Evolutionary conservation across 192 early-diverging fungal genomes (phyloP).

Genomic region (Phlyctochytrium bullatum): DNA sequence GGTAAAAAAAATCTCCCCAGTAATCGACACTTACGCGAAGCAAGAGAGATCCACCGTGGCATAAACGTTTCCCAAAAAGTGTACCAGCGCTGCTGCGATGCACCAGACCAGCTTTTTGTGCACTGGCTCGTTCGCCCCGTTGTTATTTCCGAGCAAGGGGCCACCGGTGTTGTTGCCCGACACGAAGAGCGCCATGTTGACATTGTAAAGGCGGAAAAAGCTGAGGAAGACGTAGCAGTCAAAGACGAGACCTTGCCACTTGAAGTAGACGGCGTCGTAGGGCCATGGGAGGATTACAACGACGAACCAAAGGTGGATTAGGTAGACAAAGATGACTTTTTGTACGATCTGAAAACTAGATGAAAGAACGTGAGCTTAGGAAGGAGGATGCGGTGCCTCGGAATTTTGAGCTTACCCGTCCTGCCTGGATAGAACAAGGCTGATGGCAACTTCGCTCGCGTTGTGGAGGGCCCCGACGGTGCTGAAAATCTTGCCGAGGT

Average conservation of each 20-base stretch:
- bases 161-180: background rate
- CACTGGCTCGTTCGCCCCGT: background rate
- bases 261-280: background rate
- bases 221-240: background rate
- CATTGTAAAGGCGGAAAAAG: background rate
- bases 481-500: background rate
- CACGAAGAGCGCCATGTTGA: background rate
- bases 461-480: background rate
- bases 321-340: background rate
- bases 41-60: background rate
- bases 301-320: background rate
- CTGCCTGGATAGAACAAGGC: background rate
- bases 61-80: background rate
- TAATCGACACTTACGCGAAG: too few relatives aligned
- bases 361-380: too few relatives aligned
- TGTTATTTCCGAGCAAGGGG: background rate
- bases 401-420: too few relatives aligned
- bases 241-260: conserved; percentile 1
- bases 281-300: background rate
- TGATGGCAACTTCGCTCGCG: background rate
- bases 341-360: background rate
- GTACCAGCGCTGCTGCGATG: background rate
- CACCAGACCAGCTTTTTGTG: background rate
- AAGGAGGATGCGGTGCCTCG: too few relatives aligned
- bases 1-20: too few relatives aligned